Evolutionary conservation across 2,329 filamentous ascomycete species (phyloP), one percentile per base, ranked within the genome.

Genomic region (Penicillium sp.): DNA sequence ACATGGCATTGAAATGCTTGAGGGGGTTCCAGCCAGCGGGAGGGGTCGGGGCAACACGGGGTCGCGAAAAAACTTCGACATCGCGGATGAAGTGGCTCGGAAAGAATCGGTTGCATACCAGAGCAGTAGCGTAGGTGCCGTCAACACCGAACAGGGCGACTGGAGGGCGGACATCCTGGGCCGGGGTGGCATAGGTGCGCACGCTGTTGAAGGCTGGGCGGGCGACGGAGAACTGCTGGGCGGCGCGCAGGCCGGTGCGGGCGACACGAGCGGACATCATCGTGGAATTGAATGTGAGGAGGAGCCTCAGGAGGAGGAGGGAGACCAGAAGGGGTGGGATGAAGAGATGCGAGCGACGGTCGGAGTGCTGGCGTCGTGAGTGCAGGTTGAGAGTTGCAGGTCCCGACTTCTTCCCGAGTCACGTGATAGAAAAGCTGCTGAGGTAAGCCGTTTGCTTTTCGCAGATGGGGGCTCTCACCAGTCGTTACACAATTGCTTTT

Each of bases 41-140:
- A 65, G 61, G 65, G 64, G 65, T 62, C 63, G 60, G 63, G 59
- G 58, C 41, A 54, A 58, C 50, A 60, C 61, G 65, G 58, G 37
- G 49, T 59, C 51, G 61, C 39, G 36, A 51, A 46, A 58, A 53
- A 62, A 50, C 44, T 39, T 50, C 50, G 54, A 49, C 31, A 60
- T 54, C 43, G 59, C 43, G 16, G 33, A 40, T 55, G 27, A 18
- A 52, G 37, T 51, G 19, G 49, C 19, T 54, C 36, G 43, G 52
- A 60, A 43, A 53, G 50, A 55, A 27, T 54, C 46, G 53, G 24
- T 39, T 50, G 78, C 91, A 79, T 94, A 99, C 95, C 88, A 99
- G 86, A 83, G 95, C 95, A 82, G 89, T 92, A 78, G 95, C 95
- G 83, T 99, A 99, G 77, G 94, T 98, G 80, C 95, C 95, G 81